phyloP scores from a whole-genome alignment of 805 yeast genomes.

The Starmerella potacharoeniae region DNA sequence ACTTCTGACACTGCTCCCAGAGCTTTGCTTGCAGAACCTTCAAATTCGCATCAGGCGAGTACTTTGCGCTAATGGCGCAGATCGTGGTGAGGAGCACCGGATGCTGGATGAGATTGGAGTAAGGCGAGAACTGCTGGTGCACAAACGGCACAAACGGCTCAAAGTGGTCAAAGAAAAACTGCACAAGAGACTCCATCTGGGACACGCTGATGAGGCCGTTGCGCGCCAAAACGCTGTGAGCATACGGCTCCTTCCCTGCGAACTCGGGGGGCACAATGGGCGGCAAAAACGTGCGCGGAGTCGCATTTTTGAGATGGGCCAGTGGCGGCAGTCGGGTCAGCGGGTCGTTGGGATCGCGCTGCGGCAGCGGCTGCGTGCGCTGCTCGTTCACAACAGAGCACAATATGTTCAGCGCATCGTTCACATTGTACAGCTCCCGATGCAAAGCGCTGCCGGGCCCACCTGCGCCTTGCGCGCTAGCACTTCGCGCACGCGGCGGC shows the following conservation, averaged over 20 bases:
- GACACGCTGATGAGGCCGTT: conserved; percentile 46
- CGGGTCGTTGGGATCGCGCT: not conserved
- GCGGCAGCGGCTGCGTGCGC: not conserved
- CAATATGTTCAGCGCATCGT: conserved; percentile 32
- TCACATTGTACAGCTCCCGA: conserved; percentile 28
- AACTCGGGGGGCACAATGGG: not conserved
- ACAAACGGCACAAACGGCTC: conserved; percentile 87
- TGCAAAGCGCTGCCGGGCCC: conserved; percentile 7
- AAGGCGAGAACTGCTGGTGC: conserved; percentile 59
- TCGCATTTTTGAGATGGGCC: not conserved
- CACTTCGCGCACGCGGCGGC: no score
- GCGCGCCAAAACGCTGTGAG: conserved; percentile 26
- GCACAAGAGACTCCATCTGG: conserved; percentile 26
- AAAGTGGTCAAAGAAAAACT: conserved; percentile 55
- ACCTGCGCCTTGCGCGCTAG: no score
- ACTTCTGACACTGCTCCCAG: conserved; percentile 23
- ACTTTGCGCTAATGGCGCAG: conserved; percentile 67
- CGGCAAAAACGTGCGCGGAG: not conserved
- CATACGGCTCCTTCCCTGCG: not conserved
- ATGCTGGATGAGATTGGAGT: conserved; percentile 57
- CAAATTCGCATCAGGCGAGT: conserved; percentile 61
- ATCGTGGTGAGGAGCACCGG: conserved; percentile 75
- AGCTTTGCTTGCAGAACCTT: conserved; percentile 90
- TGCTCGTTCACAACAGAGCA: conserved; percentile 28
- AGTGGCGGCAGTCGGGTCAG: not conserved